phyloP scores from a whole-genome alignment of 345 rosid genomes.

The Firmiana major region DNA sequence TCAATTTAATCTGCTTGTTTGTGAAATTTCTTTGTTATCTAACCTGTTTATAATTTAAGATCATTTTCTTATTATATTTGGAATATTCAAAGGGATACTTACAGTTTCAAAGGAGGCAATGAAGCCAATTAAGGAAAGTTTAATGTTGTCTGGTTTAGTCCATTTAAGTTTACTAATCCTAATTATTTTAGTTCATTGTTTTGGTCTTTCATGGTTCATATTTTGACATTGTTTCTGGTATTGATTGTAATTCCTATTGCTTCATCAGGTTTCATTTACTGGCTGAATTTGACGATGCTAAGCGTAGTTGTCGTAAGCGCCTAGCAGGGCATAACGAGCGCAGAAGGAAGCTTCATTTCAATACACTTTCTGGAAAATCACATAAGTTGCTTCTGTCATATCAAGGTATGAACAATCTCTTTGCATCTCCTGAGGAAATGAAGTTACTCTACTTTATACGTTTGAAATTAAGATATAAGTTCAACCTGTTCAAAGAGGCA shows the following conservation, averaged over 20 bases:
- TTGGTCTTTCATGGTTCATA: neutral
- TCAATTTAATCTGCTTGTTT: neutral
- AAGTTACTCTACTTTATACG: neutral
- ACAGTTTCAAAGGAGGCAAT: neutral
- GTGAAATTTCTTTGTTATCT: neutral
- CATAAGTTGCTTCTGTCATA: constrained; percentile 44
- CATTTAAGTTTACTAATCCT: neutral
- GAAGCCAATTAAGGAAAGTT: neutral
- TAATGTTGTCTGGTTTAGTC: neutral
- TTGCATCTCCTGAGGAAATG: neutral
- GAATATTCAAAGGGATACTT: neutral
- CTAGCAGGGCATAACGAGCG: constrained; percentile 90
- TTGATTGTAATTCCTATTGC: constrained; percentile 17
- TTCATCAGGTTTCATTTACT: constrained; percentile 80
- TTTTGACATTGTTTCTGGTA: constrained; percentile 6
- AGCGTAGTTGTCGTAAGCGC: constrained; percentile 85
- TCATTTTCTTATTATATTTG: neutral
- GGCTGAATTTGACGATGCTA: constrained; percentile 82
- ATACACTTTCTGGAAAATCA: constrained; percentile 32
- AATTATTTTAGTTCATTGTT: neutral
- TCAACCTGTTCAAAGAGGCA: too few species aligned
- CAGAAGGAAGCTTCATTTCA: constrained; percentile 71
- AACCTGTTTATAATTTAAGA: neutral
- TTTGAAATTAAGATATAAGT: too few species aligned
- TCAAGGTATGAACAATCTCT: constrained; percentile 36